Conservation (phyloP, 2,329 filamentous ascomycete genomes). For the Podosphaera leucotricha region DNA sequence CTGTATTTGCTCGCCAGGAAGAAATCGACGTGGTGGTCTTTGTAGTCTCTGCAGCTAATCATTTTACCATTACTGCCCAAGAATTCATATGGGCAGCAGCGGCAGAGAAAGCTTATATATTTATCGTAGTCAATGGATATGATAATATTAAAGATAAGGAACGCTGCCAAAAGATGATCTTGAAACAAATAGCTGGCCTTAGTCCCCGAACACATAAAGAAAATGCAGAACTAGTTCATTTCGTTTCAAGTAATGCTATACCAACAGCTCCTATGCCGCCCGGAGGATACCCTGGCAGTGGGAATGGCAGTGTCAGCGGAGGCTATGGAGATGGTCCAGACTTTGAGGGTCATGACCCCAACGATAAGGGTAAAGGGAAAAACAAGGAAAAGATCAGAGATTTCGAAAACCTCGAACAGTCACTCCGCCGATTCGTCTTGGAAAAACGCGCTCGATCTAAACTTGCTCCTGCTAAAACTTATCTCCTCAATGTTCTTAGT, state of each 20-base stretch:
- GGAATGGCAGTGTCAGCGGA: slow-evolving; percentile 28
- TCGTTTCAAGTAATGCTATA: slow-evolving; percentile 91
- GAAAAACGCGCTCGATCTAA: slow-evolving; percentile 93
- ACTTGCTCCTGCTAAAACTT: slow-evolving; percentile 83
- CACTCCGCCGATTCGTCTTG: slow-evolving; percentile 74
- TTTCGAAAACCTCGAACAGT: slow-evolving; percentile 74
- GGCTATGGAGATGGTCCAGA: slow-evolving; percentile 25
- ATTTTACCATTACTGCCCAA: slow-evolving; percentile 92
- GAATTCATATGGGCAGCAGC: slow-evolving; percentile 95
- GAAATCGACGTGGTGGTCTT: slow-evolving; percentile 98
- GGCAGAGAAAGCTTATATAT: slow-evolving; percentile 93
- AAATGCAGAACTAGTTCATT: slow-evolving; percentile 77
- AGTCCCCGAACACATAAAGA: slow-evolving; percentile 89
- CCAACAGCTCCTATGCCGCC: slow-evolving; percentile 38
- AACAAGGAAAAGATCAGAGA: slow-evolving; percentile 71
- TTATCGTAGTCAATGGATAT: slow-evolving; percentile 95
- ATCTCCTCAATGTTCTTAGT: slow-evolving; percentile 76
- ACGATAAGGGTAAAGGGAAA: slow-evolving; percentile 54
- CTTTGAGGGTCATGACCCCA: slow-evolving; percentile 26
- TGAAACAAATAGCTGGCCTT: slow-evolving; percentile 71
- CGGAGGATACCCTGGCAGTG: slow-evolving; percentile 20
- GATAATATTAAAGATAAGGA: slow-evolving; percentile 84
- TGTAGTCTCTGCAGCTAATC: slow-evolving; percentile 89
- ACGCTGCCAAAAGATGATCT: slow-evolving; percentile 73
- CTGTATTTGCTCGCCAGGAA: slow-evolving; percentile 88